Base-by-base conservation (phyloP, 1,284 basidiomycete species). In the Mrakiaceae sp. region DNA sequence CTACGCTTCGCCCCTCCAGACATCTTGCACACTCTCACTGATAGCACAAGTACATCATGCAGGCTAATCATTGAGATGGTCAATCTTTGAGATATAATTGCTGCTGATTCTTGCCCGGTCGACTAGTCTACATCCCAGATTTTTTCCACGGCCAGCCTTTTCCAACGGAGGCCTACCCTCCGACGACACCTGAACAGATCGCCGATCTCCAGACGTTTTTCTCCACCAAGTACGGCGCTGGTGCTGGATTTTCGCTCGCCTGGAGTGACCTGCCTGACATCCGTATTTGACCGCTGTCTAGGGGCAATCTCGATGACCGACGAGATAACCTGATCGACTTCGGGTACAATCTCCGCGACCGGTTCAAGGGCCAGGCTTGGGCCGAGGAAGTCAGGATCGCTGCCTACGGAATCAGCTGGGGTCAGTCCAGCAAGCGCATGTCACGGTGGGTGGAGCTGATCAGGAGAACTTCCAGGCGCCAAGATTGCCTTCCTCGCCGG, bases 61-160 rank as follows among this genome's bases (percentile, higher is more conserved):
- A 27, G 27, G 27, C 27, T 27, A 27, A 1, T 27, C 27, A 27
- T 27, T 27, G 27, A 27, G 27, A 27, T 27, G 27, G 27, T 27
- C 27, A 27, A 27, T 27, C 27, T 27, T 27, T 27, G 27, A 27
- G 27, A 27, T 27, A 27, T 27, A 27, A 27, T 2, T 27, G 27
- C 27, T 27, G 27, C 27, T 27, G 27, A 27, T 27, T 27, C 27
- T 27, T 27, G 27, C 27, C 27, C 27, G 57, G n/a, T 42, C 63
- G n/a, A 64, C 63, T 27, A 40, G 58, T 64, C 43, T 64, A 64
- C 63, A 27, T 64, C 5, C 63, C 63, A 2, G 63, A 64, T 12
- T 53, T 59, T 44, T 64, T 64, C 57, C 57, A 42, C 43, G 48
- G 46, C 6, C n/a, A 43, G 11, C 57, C 63, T 3, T 64, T 52